Base-by-base conservation (phyloP, 1,284 basidiomycete genomes). In the Tilletia walkeri region DNA sequence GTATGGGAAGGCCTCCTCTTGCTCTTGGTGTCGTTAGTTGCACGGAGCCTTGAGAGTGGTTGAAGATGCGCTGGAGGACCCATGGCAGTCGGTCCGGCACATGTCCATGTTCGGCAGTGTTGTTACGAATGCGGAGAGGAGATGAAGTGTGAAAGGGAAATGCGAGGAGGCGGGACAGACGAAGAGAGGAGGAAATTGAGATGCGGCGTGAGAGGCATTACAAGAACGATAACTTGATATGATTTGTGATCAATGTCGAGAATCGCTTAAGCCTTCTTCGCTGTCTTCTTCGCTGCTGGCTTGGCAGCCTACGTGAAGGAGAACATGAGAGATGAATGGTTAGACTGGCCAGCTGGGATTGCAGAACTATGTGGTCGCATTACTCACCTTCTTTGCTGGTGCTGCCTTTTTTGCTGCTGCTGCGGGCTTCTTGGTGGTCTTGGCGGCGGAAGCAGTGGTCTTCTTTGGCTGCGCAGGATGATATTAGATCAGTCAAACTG, bases 361-460 rank as follows among this genome's bases (percentile, higher is more conserved):
- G 5, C n/a, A 56, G 10, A 14, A 53, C 50, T 7, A 18, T 6
- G 7, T n/a, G 18, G 10, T 56, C 6, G 54, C 54, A 56, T 56
- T 30, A 75, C 76, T 73, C 69, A 76, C 75, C 74, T 78, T 79
- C 77, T 78, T 79, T 75, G 76, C 74, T n/a, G 71, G 50, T 30
- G 24, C 24, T 30, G 72, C 56, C 67, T 69, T 73, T 66, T 70
- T 72, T 3, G 72, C 70, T 66, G 75, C 75, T 3, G 72, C 70
- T 66, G 75, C 75, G 63, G 78, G 78, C 80, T 79, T 81, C 76
- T 80, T 81, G 47, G 78, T 77, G 75, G 78, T 79, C 72, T 76
- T 71, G 69, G 76, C 65, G 65, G 75, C 78, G 69, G 75, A 71
- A 61, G 78, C 78, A 38, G 71, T 71, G 14, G 73, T 70, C 77